Base-by-base conservation (phyloP, 1,139 yeast genomes). In the Meyerozyma athensensis region DNA sequence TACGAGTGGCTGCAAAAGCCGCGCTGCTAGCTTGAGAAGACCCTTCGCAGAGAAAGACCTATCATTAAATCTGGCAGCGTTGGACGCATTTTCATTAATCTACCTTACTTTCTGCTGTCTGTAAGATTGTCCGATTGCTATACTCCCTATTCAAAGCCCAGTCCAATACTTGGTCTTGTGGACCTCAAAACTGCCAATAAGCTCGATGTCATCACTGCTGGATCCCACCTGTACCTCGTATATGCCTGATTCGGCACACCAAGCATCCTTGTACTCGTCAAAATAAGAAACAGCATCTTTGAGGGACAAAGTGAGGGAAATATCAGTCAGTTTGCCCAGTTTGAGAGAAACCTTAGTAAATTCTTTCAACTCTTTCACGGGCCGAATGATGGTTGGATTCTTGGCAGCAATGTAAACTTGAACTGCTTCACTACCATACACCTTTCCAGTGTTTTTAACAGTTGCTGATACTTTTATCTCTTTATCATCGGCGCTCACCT, bases 301-400 rank as follows among this genome's bases (percentile, higher is more conserved):
- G 43, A 68, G 43, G 1, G 68, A 61, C 19, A 74, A 46, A 12
- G 47, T 44, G 21, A 74, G 46, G 3, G 49, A 43, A 19, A 68
- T 76, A 3, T 59, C 49, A 42, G 59, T 57, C 20, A 64, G 44
- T 49, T 69, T 65, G 13, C 74, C 74, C 4, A 76, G 58, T 26
- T 56, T 49, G 41, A 78, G 53, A 23, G 46, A 49, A 13, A 76
- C 71, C 56, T 78, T 77, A 32, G 59, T 68, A 49, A 74, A 78
- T 32, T 72, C 80, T 53, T 72, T 76, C 50, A 78, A 65, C 49
- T 79, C 84, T 54, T 78, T 78, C 16, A 63, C 52, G 12, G 83
- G 81, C 48, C 83, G 68, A 31, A 60, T 61, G 36, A 74, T 59
- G 28, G 59, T 51, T 7, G 79, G 63, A 22, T 54, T 57, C 12